Percentiles rank a stretch among this genome's conserved stretches.
These are phyloP conservation scores for Clarireedia paspali DNA, from an alignment of 2,329 filamentous ascomycete genomes.

Conservation along the genomic window DNA sequence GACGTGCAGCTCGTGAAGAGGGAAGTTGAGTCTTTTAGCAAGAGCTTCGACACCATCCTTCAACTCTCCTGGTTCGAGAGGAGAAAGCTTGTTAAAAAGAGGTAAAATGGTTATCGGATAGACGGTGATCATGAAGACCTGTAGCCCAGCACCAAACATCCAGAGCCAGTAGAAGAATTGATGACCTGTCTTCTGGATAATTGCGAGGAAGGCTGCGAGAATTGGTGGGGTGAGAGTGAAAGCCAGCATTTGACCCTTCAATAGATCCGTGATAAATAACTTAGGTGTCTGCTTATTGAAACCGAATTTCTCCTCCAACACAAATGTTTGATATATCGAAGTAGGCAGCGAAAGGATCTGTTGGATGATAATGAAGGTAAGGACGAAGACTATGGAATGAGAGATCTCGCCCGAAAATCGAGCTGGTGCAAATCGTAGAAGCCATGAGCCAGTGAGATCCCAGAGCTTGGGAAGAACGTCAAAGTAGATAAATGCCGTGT, in stretches of 20 bases:
- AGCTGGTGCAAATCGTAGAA: conserved; percentile 66
- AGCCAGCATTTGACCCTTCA: conserved; percentile 82
- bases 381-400: conserved; percentile 87
- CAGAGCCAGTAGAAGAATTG: conserved; percentile 98
- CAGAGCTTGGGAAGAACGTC: conserved; percentile 89
- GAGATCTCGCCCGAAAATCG: conserved; percentile 87
- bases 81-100: conserved; percentile 96
- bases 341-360: conserved; percentile 72
- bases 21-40: conserved; percentile 79
- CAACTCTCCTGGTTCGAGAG: conserved; percentile 76
- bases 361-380: conserved; percentile 76
- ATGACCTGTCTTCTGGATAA: conserved; percentile 88
- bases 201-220: conserved; percentile 84
- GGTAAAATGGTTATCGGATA: conserved; percentile 93
- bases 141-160: conserved; percentile 82
- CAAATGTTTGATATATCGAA: conserved; percentile 88
- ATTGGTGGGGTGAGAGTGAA: conserved; percentile 78
- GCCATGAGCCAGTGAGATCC: conserved; percentile 67
- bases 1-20: conserved; percentile 85
- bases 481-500: conserved; percentile 80
- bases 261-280: conserved; percentile 80
- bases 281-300: conserved; percentile 97
- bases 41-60: conserved; percentile 84
- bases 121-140: conserved; percentile 91
- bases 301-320: conserved; percentile 92